Percentiles rank a stretch among this genome's conserved stretches.
phyloP scores from a whole-genome alignment of 2,329 filamentous ascomycete genomes.

The Aspergillus thermomutatus region DNA sequence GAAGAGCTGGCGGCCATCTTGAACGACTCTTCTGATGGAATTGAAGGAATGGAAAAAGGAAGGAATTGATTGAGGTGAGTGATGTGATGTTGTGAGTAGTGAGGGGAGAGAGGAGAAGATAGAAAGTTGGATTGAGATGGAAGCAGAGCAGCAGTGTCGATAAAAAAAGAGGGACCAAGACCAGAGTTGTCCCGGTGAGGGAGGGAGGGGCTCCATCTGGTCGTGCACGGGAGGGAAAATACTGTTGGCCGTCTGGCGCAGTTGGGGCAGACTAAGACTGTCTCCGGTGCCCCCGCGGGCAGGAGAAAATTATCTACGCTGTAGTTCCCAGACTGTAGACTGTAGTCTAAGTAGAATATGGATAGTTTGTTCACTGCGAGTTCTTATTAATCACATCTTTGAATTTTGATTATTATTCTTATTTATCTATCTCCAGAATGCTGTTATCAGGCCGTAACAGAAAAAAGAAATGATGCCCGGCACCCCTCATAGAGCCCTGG shows the following conservation, averaged over 20 bases:
- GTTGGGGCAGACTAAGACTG: not conserved
- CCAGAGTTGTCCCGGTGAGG: constrained; percentile 2
- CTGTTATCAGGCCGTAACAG: not conserved
- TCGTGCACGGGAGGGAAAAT: constrained; percentile 34
- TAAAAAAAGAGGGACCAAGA: constrained; percentile 11
- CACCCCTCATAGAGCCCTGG: not conserved
- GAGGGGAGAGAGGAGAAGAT: constrained; percentile 2
- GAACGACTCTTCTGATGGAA: constrained; percentile 12
- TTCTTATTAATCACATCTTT: not conserved
- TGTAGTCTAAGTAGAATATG: not conserved
- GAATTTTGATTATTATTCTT: not conserved
- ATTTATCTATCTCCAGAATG: not conserved
- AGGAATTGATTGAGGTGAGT: constrained; percentile 5
- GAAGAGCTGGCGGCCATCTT: constrained; percentile 71
- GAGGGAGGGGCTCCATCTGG: constrained; percentile 11
- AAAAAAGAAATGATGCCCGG: too few relatives aligned
- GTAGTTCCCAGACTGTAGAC: not conserved
- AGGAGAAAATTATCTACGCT: not conserved
- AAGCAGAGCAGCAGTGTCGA: constrained; percentile 16
- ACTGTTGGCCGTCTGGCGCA: constrained; percentile 27
- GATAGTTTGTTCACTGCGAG: not conserved
- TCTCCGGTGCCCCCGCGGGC: not conserved
- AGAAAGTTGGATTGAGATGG: constrained; percentile 22
- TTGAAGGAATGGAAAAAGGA: constrained; percentile 2
- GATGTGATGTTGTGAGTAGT: constrained; percentile 8